These are phyloP conservation scores for Lyophyllum semitale DNA, from an alignment of 768 basidiomycete genomes.

Conservation along the genomic window DNA sequence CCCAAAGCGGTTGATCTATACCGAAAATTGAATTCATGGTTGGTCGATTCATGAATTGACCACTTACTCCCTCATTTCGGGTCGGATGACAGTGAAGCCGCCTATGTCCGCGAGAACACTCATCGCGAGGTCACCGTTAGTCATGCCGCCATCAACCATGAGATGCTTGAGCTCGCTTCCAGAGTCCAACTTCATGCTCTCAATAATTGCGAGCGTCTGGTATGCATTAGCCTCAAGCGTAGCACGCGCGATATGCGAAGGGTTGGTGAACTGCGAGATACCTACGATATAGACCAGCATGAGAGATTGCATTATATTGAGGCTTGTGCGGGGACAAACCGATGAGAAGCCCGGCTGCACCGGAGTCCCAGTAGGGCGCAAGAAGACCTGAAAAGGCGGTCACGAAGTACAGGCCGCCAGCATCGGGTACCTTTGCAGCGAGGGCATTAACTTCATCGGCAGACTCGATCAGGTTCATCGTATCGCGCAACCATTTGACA, in stretches of 20 bases:
- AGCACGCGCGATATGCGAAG: conserved; percentile 91
- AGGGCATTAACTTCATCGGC: conserved; percentile 86
- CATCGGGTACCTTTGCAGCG: conserved; percentile 72
- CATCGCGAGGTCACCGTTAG: conserved; percentile 91
- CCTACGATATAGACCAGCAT: conserved; percentile 44
- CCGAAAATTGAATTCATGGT: neutral
- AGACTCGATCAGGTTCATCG: conserved; percentile 78
- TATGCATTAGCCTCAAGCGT: conserved; percentile 95
- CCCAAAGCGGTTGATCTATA: conserved; percentile 93
- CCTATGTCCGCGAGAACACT: conserved; percentile 84
- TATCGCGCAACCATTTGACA: conserved; percentile 95
- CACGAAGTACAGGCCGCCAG: conserved; percentile 94
- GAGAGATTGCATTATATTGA: neutral
- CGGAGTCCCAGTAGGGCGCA: conserved; percentile 97
- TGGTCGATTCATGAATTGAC: neutral
- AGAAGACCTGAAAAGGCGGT: conserved; percentile 95
- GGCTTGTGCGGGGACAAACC: conserved; percentile 38
- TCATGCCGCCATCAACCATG: conserved; percentile 99
- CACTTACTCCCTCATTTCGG: conserved; percentile 94
- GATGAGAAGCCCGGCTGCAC: conserved; percentile 84
- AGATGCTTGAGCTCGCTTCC: conserved; percentile 76
- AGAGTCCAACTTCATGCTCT: conserved; percentile 94
- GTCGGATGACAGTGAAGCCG: conserved; percentile 89
- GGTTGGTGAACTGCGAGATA: conserved; percentile 85
- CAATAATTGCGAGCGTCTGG: conserved; percentile 93